Percentiles rank a stretch among this genome's conserved stretches.
These are phyloP conservation scores for Tulasnella sp. DNA, from an alignment of 768 basidiomycete genomes.

Conservation along the genomic window DNA sequence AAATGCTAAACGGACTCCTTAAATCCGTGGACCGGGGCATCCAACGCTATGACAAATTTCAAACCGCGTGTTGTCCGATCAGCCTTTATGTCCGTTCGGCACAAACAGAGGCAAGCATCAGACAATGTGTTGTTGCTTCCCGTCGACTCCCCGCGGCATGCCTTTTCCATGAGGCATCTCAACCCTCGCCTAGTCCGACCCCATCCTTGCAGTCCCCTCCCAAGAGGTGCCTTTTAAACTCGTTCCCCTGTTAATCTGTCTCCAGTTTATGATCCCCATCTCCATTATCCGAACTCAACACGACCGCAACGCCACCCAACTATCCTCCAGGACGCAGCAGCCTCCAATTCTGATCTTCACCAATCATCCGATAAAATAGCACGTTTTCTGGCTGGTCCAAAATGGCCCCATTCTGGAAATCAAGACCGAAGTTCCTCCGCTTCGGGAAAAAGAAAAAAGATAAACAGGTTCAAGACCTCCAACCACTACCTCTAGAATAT, in stretches of 20 bases:
- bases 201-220: background rate
- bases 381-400: background rate
- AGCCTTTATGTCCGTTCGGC: background rate
- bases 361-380: background rate
- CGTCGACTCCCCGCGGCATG: background rate
- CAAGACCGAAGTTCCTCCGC: background rate
- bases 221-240: background rate
- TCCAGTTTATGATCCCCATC: background rate
- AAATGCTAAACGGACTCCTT: no score
- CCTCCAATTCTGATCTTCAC: background rate
- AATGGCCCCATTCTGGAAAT: constrained; percentile 1
- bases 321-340: background rate
- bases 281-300: background rate
- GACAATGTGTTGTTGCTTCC: background rate
- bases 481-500: background rate
- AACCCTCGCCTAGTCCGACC: background rate
- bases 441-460: background rate
- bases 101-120: background rate
- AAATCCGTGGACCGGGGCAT: no score
- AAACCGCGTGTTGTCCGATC: background rate
- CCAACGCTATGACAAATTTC: no score
- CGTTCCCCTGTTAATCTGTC: background rate
- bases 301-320: background rate
- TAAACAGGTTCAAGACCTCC: background rate
- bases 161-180: background rate